Evolutionary conservation across 2,329 filamentous ascomycete genomes (phyloP).

Genomic region (Ceratocystis eucalypticola): DNA sequence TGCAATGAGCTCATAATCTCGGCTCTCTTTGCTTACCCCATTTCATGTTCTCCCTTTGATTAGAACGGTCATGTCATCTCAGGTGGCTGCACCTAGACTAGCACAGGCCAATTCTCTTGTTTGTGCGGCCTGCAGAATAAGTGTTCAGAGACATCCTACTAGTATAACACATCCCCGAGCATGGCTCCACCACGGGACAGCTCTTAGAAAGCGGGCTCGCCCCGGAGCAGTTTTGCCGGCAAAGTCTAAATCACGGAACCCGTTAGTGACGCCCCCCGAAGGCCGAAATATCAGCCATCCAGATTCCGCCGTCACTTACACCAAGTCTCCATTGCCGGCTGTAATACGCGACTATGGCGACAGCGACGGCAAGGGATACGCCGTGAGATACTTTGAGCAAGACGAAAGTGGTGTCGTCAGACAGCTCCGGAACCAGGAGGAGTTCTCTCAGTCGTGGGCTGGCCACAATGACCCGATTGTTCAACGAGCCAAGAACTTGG

Average conservation of each 20-base stretch:
- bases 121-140: conserved; percentile 4
- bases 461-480: conserved; percentile 23
- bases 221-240: conserved; percentile 8
- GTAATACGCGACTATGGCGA: conserved; percentile 19
- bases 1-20: not conserved
- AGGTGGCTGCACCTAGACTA: conserved; percentile 17
- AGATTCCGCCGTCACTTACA: conserved; percentile 12
- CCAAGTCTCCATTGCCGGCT: conserved; percentile 16
- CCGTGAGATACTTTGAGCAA: conserved; percentile 32
- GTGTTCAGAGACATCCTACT: not conserved
- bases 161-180: not conserved
- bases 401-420: conserved; percentile 25
- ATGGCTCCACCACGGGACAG: conserved; percentile 11
- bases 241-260: not conserved
- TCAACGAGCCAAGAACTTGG: conserved; percentile 10
- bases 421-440: conserved; percentile 30
- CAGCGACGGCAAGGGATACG: conserved; percentile 12
- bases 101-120: conserved; percentile 16
- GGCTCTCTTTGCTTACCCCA: not conserved
- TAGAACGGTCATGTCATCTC: conserved; percentile 15
- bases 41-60: conserved; percentile 8
- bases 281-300: conserved; percentile 9
- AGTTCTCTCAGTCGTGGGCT: conserved; percentile 30
- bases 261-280: not conserved
- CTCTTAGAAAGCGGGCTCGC: conserved; percentile 4